Percentiles rank a stretch among this genome's conserved stretches.
phyloP scores from a whole-genome alignment of 2,329 filamentous ascomycete genomes.

The Cordyceps javanica region DNA sequence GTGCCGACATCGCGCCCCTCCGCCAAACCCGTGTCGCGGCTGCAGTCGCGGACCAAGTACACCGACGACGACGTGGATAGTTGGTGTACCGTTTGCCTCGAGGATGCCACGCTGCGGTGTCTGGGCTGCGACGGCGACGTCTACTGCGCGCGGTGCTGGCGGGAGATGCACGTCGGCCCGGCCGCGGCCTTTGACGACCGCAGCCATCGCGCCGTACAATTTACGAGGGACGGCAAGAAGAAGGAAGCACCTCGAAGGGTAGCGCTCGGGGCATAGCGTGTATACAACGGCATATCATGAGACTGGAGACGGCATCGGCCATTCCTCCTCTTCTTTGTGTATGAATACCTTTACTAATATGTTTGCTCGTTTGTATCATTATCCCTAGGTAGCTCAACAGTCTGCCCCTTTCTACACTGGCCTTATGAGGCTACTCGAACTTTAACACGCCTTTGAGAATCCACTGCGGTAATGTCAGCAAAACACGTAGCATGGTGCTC shows the following conservation, averaged over 20 bases:
- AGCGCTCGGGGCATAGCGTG: conserved; percentile 29
- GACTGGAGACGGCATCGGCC: neutral
- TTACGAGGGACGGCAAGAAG: conserved; percentile 32
- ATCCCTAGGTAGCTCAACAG: neutral
- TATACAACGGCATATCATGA: neutral
- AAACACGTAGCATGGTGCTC: neutral
- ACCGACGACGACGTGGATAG: conserved; percentile 66
- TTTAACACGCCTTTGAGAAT: conserved; percentile 52
- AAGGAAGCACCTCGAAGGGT: conserved; percentile 27
- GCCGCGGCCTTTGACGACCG: conserved; percentile 64
- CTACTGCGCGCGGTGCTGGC: conserved; percentile 76
- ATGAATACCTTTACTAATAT: neutral
- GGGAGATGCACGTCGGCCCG: conserved; percentile 68
- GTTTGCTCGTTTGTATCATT: conserved; percentile 2
- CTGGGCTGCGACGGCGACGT: conserved; percentile 64
- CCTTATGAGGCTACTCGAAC: conserved; percentile 26
- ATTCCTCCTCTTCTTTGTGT: neutral
- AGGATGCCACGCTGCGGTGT: conserved; percentile 69
- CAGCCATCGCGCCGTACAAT: conserved; percentile 61
- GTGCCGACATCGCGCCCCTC: conserved; percentile 45
- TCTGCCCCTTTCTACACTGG: neutral
- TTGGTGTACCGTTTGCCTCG: conserved; percentile 80
- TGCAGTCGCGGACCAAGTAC: conserved; percentile 37
- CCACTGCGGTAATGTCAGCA: conserved; percentile 44
- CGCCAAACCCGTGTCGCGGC: conserved; percentile 32